These are phyloP conservation scores for Cladophialophora immunda DNA, from an alignment of 2,329 filamentous ascomycete genomes.

Conservation along the genomic window DNA sequence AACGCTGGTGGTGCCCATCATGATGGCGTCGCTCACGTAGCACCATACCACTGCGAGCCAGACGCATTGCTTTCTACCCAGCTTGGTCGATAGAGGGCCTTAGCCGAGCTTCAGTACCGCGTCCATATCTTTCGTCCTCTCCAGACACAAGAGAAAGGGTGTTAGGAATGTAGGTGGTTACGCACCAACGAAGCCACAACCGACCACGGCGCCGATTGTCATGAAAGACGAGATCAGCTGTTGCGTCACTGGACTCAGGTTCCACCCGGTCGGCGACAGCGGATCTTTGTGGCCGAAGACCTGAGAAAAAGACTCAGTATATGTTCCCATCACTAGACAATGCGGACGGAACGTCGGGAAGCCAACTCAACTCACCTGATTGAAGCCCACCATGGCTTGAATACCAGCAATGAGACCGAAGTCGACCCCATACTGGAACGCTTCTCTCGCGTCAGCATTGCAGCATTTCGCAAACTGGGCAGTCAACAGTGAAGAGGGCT, in stretches of 20 bases:
- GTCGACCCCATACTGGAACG: constrained; percentile 12
- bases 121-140: not conserved
- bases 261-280: constrained; percentile 38
- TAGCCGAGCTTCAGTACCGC: constrained; percentile 46
- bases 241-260: constrained; percentile 49
- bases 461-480: not conserved
- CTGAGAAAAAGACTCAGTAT: constrained; percentile 41
- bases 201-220: constrained; percentile 51
- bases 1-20: constrained; percentile 53
- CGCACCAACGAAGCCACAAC: constrained; percentile 14
- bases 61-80: constrained; percentile 59
- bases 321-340: not conserved
- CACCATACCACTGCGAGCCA: constrained; percentile 2
- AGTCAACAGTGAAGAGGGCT: constrained; percentile 10
- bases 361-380: constrained; percentile 4
- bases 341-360: not conserved
- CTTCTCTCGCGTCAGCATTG: not conserved
- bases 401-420: constrained; percentile 34
- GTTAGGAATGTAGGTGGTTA: constrained; percentile 47
- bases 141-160: not conserved
- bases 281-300: constrained; percentile 61
- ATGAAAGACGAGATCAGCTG: constrained; percentile 61
- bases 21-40: constrained; percentile 41
- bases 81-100: constrained; percentile 49
- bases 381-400: constrained; percentile 59